These are phyloP conservation scores for Kuraishia borneana DNA, from an alignment of 805 yeast species.

Conservation along the genomic window DNA sequence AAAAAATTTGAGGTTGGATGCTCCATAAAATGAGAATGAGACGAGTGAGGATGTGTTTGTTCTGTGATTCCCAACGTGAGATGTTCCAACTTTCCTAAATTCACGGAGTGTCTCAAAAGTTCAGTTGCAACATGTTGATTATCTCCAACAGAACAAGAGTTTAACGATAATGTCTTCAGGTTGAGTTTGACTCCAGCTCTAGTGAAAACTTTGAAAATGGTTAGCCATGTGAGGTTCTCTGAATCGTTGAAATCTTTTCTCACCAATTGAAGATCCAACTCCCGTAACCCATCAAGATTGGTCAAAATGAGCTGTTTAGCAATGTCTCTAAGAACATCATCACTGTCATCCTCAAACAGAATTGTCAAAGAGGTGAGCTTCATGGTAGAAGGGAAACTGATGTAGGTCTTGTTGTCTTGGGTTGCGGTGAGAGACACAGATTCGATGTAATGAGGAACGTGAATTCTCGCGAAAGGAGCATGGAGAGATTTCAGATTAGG, in stretches of 20 bases:
- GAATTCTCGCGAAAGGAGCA: neutral
- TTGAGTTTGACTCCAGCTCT: constrained; percentile 3
- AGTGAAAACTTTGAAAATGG: constrained; percentile 11
- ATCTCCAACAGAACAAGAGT: constrained; percentile 13
- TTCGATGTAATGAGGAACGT: too few relatives aligned
- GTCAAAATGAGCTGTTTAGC: too few relatives aligned
- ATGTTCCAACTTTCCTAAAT: constrained; percentile 5
- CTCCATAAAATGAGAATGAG: constrained; percentile 5
- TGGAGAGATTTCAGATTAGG: neutral
- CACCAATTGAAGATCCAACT: constrained; percentile 5
- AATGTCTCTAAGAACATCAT: too few relatives aligned
- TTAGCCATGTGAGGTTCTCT: constrained; percentile 13
- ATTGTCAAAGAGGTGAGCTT: too few relatives aligned
- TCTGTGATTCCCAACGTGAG: constrained; percentile 12
- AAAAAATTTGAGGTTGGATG: too few relatives aligned
- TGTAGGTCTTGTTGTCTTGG: too few relatives aligned
- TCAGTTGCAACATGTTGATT: constrained; percentile 7
- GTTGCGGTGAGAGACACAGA: too few relatives aligned
- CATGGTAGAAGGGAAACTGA: too few relatives aligned
- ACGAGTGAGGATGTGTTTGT: constrained; percentile 12
- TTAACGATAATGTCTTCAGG: constrained; percentile 9
- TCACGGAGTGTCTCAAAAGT: constrained; percentile 4
- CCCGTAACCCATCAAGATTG: too few relatives aligned
- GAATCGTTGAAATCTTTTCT: constrained; percentile 14
- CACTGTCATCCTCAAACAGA: too few relatives aligned